Evolutionary conservation across 805 yeast genomes (phyloP).

Genomic region (Blastobotrys parvus): DNA sequence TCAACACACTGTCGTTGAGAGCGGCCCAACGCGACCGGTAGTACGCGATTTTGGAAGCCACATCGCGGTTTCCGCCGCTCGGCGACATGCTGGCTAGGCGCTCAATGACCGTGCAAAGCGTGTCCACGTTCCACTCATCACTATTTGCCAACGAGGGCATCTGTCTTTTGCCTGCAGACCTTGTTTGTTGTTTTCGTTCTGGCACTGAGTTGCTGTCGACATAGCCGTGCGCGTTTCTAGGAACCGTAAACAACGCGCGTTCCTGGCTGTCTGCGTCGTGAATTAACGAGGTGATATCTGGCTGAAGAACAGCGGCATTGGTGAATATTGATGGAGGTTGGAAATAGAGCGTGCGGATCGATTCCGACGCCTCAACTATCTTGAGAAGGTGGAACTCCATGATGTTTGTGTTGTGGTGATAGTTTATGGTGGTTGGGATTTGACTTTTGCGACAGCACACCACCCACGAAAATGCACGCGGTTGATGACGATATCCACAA

Average conservation of each 20-base stretch:
- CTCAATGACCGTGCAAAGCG: constrained; percentile 37
- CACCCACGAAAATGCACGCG: too few relatives aligned
- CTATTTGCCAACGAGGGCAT: constrained; percentile 1
- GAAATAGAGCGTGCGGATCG: constrained; percentile 33
- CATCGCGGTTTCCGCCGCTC: constrained; percentile 33
- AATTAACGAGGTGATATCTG: constrained; percentile 47
- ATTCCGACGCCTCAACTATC: constrained; percentile 10
- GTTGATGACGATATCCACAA: not conserved
- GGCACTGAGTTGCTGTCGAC: not conserved
- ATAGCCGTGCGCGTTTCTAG: not conserved
- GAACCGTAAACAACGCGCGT: constrained; percentile 11
- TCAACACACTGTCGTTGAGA: constrained; percentile 33
- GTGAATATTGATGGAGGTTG: constrained; percentile 55
- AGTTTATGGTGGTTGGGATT: not conserved
- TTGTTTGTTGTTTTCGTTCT: not conserved
- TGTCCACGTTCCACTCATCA: constrained; percentile 28
- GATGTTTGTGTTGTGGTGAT: not conserved
- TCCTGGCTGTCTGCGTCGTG: constrained; percentile 44
- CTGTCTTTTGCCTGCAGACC: not conserved
- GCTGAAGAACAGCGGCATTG: constrained; percentile 47
- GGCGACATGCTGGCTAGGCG: constrained; percentile 31
- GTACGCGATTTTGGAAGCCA: constrained; percentile 25
- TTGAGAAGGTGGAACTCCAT: constrained; percentile 12
- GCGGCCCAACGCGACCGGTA: constrained; percentile 28
- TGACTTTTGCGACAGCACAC: too few relatives aligned